A percentile compares a stretch with the other conserved stretches of the same genome.
Conservation (phyloP, 345 rosid species). For the Salix udensis region DNA sequence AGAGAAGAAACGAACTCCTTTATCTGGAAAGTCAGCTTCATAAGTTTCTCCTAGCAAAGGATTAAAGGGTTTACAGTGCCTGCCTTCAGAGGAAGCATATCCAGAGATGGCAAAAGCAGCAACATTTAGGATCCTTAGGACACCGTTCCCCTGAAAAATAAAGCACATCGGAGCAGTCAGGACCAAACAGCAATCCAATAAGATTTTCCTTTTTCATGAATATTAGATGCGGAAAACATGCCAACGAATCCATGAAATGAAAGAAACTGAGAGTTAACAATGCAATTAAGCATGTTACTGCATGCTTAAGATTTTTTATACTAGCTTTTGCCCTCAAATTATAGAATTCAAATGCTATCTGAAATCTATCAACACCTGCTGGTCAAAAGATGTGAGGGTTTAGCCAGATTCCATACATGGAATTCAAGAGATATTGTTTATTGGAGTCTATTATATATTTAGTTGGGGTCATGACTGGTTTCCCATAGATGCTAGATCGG, state of each 20-base stretch:
- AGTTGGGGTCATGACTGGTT: neutral
- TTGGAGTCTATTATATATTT: neutral
- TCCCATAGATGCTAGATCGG: neutral
- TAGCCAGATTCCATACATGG: neutral
- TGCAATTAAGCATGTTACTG: neutral
- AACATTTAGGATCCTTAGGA: constrained; percentile 70
- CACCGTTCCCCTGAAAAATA: constrained; percentile 66
- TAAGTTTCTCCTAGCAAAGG: constrained; percentile 96
- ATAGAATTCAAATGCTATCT: neutral
- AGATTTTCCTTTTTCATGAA: neutral
- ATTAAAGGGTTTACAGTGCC: constrained; percentile 97
- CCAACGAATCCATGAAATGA: no score
- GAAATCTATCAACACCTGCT: neutral
- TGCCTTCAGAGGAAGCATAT: constrained; percentile 88
- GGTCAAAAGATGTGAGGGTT: neutral
- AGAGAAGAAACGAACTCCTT: constrained; percentile 88
- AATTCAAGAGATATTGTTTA: neutral
- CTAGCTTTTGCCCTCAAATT: neutral
- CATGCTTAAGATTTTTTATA: neutral
- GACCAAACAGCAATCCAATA: neutral
- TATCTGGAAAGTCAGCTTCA: constrained; percentile 91
- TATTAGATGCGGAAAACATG: neutral
- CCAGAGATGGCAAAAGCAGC: constrained; percentile 98
- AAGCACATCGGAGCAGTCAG: neutral
- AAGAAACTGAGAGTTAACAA: neutral